Evolutionary conservation across 2,329 filamentous ascomycete species (phyloP).

Genomic region (Rugonectria rugulosa): DNA sequence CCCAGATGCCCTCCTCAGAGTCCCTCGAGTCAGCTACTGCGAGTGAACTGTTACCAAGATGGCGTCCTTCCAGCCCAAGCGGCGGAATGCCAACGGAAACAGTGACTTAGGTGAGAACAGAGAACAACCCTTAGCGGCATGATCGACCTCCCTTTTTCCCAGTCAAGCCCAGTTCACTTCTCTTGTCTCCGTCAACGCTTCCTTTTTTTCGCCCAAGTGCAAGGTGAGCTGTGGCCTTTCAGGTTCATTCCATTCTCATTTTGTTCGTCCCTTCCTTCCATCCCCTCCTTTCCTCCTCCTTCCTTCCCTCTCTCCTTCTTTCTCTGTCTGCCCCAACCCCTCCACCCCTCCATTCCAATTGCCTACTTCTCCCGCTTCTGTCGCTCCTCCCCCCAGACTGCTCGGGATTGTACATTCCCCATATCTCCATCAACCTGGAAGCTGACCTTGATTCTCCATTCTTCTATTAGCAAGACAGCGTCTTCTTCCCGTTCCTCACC

Average conservation of each 20-base stretch:
- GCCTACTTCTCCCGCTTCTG: background rate
- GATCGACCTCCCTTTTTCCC: constrained; percentile 30
- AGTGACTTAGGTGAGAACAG: no score
- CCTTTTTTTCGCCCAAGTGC: background rate
- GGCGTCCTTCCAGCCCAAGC: constrained; percentile 16
- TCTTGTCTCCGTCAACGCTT: constrained; percentile 5
- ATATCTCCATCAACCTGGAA: background rate
- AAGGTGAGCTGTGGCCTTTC: background rate
- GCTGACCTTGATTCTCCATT: constrained; percentile 1
- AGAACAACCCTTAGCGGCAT: constrained; percentile 34
- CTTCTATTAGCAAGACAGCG: constrained; percentile 5
- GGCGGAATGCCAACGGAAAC: constrained; percentile 29
- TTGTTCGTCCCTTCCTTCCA: background rate
- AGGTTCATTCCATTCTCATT: background rate
- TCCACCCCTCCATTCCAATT: background rate
- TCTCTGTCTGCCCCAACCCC: background rate
- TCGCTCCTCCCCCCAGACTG: background rate
- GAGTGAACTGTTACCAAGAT: constrained; percentile 13
- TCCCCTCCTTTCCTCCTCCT: background rate
- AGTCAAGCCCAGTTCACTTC: background rate
- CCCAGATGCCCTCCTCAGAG: background rate
- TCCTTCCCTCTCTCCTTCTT: background rate
- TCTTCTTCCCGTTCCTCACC: background rate
- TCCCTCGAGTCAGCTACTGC: background rate
- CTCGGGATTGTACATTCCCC: background rate